Conservation (phyloP, 768 basidiomycete genomes). For the Mycena haematopus region DNA sequence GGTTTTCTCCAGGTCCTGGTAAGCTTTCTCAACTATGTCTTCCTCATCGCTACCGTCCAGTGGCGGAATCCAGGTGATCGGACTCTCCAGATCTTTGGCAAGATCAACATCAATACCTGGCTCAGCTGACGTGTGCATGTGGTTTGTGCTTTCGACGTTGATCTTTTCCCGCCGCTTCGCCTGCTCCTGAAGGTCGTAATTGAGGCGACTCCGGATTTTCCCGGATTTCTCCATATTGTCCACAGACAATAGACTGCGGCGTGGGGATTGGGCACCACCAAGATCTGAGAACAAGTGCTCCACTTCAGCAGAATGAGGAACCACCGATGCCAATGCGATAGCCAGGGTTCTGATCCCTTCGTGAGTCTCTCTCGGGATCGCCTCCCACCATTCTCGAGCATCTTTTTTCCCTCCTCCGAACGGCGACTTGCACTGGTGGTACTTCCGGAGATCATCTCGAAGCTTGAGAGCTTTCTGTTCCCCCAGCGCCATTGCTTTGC, state of each 20-base stretch:
- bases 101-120: neutral
- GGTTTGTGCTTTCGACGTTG: too few species aligned
- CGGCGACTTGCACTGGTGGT: conserved; percentile 29
- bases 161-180: neutral
- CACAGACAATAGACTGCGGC: conserved; percentile 30
- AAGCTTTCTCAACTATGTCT: too few species aligned
- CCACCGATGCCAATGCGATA: conserved; percentile 24
- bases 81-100: neutral
- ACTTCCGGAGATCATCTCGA: conserved; percentile 32
- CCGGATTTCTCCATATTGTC: conserved; percentile 28
- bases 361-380: conserved; percentile 19
- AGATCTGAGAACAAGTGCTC: conserved; percentile 33
- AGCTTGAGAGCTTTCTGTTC: conserved; percentile 31
- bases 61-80: too few species aligned
- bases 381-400: conserved; percentile 37
- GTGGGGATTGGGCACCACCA: conserved; percentile 29
- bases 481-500: conserved; percentile 37
- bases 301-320: conserved; percentile 34
- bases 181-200: conserved; percentile 4
- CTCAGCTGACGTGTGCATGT: neutral
- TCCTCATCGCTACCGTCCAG: neutral
- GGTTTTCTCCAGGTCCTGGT: too few species aligned
- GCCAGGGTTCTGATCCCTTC: conserved; percentile 28
- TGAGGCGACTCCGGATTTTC: conserved; percentile 25
- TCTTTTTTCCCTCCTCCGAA: conserved; percentile 34